These are phyloP conservation scores for Phytophthora tentaculata DNA, from an alignment of 352 stramenopile genomes.

Conservation along the genomic window DNA sequence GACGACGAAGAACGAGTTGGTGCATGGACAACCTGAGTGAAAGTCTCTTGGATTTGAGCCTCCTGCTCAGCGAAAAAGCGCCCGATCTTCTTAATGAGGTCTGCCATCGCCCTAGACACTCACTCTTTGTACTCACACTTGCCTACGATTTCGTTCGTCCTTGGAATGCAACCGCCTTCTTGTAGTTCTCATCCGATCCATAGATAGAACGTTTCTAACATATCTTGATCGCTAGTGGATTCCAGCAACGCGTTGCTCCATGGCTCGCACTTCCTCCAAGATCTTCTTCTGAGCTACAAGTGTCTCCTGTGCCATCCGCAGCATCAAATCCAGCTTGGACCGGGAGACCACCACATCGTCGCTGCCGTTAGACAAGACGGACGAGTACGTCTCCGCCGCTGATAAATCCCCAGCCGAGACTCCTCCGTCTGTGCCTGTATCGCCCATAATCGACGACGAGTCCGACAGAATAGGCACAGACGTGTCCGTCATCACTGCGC, in stretches of 20 bases:
- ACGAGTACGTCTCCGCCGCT: slow-evolving; percentile 38
- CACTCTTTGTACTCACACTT: too few species aligned
- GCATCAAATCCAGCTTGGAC: slow-evolving; percentile 60
- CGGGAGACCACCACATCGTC: slow-evolving; percentile 55
- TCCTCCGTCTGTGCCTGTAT: slow-evolving; percentile 32
- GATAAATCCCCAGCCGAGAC: slow-evolving; percentile 38
- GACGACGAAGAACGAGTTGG: neutral
- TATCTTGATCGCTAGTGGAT: slow-evolving; percentile 34
- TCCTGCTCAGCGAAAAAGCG: slow-evolving; percentile 75
- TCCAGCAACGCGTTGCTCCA: slow-evolving; percentile 48
- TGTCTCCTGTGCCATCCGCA: slow-evolving; percentile 63
- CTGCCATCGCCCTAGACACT: slow-evolving; percentile 40
- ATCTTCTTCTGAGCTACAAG: slow-evolving; percentile 68
- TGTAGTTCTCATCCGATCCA: too few species aligned
- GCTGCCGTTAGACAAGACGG: slow-evolving; percentile 22
- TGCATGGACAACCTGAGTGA: slow-evolving; percentile 27
- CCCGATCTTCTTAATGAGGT: slow-evolving; percentile 74
- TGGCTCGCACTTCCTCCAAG: slow-evolving; percentile 58
- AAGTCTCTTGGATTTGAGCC: slow-evolving; percentile 52
- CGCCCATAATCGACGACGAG: slow-evolving; percentile 33
- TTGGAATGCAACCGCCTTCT: too few species aligned
- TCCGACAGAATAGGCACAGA: slow-evolving; percentile 39
- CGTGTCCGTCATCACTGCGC: slow-evolving; percentile 20
- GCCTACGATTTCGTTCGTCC: too few species aligned
- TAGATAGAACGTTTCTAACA: too few species aligned